These are phyloP conservation scores for Auriscalpium microsporum DNA, from an alignment of 768 basidiomycete genomes.

Conservation along the genomic window DNA sequence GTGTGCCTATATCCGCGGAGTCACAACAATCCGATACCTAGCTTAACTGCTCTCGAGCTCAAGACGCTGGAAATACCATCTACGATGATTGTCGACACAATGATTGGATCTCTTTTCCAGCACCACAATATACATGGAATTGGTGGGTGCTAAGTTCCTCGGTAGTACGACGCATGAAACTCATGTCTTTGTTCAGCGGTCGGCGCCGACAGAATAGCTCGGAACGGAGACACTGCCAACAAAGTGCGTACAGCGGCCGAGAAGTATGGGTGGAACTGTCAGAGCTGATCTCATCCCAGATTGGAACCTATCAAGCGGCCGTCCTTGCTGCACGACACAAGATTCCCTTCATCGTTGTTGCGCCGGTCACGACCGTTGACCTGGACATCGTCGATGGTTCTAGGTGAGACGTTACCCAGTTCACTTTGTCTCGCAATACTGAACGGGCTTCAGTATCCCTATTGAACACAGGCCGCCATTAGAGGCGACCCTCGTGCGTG, in stretches of 20 bases:
- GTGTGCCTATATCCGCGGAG: not conserved
- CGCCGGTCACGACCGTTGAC: conserved; percentile 89
- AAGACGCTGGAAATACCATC: conserved; percentile 77
- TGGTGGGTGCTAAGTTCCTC: conserved; percentile 33
- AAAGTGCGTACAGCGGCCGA: conserved; percentile 42
- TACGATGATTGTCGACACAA: conserved; percentile 94
- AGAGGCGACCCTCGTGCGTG: conserved; percentile 85
- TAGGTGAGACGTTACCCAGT: conserved; percentile 28
- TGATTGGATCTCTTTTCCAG: conserved; percentile 94
- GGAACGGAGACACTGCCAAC: conserved; percentile 96
- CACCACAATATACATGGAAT: conserved; percentile 77
- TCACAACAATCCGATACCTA: conserved; percentile 21
- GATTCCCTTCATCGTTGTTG: conserved; percentile 89
- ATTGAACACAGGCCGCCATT: conserved; percentile 87
- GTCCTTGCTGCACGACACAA: conserved; percentile 81
- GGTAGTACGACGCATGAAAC: not conserved
- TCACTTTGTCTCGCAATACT: not conserved
- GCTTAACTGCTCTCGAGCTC: conserved; percentile 85
- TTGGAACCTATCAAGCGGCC: conserved; percentile 95
- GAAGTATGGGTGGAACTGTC: not conserved
- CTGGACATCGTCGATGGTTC: conserved; percentile 66
- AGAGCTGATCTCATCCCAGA: conserved; percentile 24
- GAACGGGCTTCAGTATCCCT: conserved; percentile 47
- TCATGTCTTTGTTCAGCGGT: conserved; percentile 41
- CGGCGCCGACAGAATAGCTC: conserved; percentile 82